These are phyloP conservation scores for Myxozyma geophila DNA, from an alignment of 805 yeast species.

Conservation along the genomic window DNA sequence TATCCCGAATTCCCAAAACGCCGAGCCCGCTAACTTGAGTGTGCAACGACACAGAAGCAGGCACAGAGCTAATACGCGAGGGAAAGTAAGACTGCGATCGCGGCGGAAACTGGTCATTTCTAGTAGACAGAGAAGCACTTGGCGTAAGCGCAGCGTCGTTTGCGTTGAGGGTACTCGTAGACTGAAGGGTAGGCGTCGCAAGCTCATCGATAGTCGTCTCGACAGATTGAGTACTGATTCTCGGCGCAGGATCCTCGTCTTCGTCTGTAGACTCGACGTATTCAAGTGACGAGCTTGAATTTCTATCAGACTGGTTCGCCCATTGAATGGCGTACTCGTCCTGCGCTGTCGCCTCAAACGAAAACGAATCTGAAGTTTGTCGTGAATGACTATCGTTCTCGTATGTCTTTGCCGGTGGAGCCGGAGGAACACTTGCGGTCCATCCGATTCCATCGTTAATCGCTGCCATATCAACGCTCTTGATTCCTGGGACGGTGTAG, in stretches of 20 bases:
- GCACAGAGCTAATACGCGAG: background rate
- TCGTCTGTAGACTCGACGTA: conserved; percentile 28
- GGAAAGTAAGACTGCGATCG: conserved; percentile 32
- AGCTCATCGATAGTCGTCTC: background rate
- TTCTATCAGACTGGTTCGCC: conserved; percentile 15
- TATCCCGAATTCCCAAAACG: conserved; percentile 14
- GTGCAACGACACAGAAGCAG: background rate
- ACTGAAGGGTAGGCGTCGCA: conserved; percentile 17
- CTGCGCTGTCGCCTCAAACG: conserved; percentile 19
- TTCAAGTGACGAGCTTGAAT: conserved; percentile 29
- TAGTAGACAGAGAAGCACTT: background rate
- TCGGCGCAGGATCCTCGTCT: background rate
- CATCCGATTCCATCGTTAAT: conserved; percentile 2
- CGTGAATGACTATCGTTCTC: conserved; percentile 5
- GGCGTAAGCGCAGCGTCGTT: background rate
- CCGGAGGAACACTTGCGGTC: background rate
- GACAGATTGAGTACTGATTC: background rate
- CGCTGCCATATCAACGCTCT: background rate
- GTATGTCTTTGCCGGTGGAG: background rate
- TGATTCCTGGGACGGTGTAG: too few relatives aligned
- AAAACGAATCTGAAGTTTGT: conserved; percentile 16
- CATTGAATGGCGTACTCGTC: conserved; percentile 25
- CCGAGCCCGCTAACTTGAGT: conserved; percentile 14
- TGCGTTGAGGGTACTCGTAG: background rate
- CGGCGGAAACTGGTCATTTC: conserved; percentile 19